Evolutionary conservation across 2,329 filamentous ascomycete species (phyloP).

Genomic region (Metarhizium anisopliae): DNA sequence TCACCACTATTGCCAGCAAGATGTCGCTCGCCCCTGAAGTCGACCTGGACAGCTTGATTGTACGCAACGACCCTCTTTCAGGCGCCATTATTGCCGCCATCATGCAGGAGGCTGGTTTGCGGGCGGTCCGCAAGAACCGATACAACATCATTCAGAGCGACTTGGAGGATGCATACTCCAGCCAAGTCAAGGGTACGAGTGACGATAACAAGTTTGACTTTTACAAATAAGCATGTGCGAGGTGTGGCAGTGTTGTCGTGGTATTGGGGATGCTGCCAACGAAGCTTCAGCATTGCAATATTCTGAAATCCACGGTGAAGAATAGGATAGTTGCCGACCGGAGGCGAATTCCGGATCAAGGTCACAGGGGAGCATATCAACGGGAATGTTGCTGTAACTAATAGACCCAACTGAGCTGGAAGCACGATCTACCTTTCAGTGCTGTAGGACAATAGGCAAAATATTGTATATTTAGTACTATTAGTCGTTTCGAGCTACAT

Average conservation of each 20-base stretch:
- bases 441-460: neutral
- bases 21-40: constrained; percentile 97
- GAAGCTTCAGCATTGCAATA: neutral
- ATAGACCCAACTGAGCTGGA: neutral
- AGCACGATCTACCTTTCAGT: neutral
- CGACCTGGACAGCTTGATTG: constrained; percentile 90
- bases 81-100: constrained; percentile 96
- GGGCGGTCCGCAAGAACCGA: constrained; percentile 91
- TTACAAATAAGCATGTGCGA: constrained; percentile 55
- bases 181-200: constrained; percentile 76
- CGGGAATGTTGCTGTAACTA: neutral
- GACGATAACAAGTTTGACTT: constrained; percentile 79
- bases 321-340: neutral
- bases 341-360: neutral
- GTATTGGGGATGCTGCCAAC: neutral
- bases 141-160: constrained; percentile 99
- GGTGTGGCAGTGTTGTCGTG: neutral
- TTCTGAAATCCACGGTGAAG: neutral
- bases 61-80: constrained; percentile 89
- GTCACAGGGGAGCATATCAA: neutral
- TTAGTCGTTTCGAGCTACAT: neutral
- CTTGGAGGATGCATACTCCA: constrained; percentile 92
- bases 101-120: constrained; percentile 96
- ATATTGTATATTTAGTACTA: neutral
- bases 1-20: constrained; percentile 91